Evolutionary conservation across 1,139 yeast species (phyloP).

Genomic region (Saccharomycopsis phalli): DNA sequence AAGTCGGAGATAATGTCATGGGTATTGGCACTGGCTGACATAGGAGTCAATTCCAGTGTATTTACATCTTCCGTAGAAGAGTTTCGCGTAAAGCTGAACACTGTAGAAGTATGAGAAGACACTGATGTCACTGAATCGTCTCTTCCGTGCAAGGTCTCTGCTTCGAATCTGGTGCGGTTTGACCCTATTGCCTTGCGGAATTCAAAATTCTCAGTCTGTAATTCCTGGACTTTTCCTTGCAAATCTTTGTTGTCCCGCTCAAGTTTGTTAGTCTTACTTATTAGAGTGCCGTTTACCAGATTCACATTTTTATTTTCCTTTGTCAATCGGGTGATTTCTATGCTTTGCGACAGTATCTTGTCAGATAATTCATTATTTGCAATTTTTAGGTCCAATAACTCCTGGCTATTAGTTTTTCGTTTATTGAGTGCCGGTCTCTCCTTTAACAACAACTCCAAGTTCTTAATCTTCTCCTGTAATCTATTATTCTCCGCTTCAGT

Average conservation of each 20-base stretch:
- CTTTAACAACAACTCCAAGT: conserved; percentile 12
- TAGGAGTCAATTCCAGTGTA: conserved; percentile 3
- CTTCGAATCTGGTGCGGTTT: conserved; percentile 4
- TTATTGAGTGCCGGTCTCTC: conserved; percentile 7
- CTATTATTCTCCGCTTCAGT: conserved; percentile 14
- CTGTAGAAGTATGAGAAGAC: conserved; percentile 12
- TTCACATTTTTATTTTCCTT: conserved; percentile 5
- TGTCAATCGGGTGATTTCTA: conserved; percentile 5
- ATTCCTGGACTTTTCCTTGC: neutral
- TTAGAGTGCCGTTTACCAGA: neutral
- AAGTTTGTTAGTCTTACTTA: conserved; percentile 5
- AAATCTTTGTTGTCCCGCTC: conserved; percentile 1
- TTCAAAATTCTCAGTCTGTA: neutral
- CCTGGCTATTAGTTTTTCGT: conserved; percentile 13
- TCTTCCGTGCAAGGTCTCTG: conserved; percentile 8
- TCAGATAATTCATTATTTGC: conserved; percentile 9
- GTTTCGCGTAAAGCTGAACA: conserved; percentile 16
- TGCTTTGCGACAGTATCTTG: conserved; percentile 2
- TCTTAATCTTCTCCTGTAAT: conserved; percentile 16
- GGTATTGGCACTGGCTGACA: conserved; percentile 1
- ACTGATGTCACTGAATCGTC: conserved; percentile 16
- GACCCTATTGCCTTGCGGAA: neutral
- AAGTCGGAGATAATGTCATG: conserved; percentile 8
- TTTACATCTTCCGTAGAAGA: conserved; percentile 17
- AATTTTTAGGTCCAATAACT: conserved; percentile 13